These are phyloP conservation scores for Aureobasidium sp. DNA, from an alignment of 2,329 filamentous ascomycete genomes.

Conservation along the genomic window DNA sequence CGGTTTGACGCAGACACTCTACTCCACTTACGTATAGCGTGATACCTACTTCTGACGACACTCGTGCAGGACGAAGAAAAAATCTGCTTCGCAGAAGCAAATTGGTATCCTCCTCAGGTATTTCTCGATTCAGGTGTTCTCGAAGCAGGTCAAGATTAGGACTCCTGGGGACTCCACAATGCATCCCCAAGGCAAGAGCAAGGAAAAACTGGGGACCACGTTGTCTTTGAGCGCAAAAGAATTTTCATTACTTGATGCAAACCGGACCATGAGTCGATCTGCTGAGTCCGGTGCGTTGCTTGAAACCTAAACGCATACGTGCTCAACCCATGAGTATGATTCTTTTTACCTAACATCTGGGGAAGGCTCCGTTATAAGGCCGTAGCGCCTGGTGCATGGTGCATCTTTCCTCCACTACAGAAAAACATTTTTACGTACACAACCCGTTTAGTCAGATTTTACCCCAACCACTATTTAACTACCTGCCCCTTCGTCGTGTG, in stretches of 20 bases:
- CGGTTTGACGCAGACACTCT: background rate
- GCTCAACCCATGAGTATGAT: conserved; percentile 9
- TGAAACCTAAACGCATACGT: conserved; percentile 14
- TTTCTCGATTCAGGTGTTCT: background rate
- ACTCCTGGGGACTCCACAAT: conserved; percentile 11
- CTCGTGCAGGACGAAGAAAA: background rate
- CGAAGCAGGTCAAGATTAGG: background rate
- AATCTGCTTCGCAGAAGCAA: background rate
- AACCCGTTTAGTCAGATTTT: conserved; percentile 3
- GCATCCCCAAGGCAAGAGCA: background rate
- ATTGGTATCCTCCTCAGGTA: background rate
- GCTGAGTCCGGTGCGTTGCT: background rate
- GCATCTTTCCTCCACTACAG: conserved; percentile 11
- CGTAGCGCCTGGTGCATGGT: conserved; percentile 16
- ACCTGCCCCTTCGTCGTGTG: conserved; percentile 9
- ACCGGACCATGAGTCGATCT: background rate
- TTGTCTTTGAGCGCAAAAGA: background rate
- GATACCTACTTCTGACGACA: conserved; percentile 11
- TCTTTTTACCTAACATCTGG: conserved; percentile 11
- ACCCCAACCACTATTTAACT: conserved; percentile 16
- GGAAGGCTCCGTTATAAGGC: conserved; percentile 15
- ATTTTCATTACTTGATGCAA: conserved; percentile 14
- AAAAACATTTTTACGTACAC: conserved; percentile 11
- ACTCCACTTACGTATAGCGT: conserved; percentile 4
- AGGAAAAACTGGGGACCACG: conserved; percentile 4